Evolutionary conservation across 768 basidiomycete genomes (phyloP).

Genomic region (Suillus weaverae): DNA sequence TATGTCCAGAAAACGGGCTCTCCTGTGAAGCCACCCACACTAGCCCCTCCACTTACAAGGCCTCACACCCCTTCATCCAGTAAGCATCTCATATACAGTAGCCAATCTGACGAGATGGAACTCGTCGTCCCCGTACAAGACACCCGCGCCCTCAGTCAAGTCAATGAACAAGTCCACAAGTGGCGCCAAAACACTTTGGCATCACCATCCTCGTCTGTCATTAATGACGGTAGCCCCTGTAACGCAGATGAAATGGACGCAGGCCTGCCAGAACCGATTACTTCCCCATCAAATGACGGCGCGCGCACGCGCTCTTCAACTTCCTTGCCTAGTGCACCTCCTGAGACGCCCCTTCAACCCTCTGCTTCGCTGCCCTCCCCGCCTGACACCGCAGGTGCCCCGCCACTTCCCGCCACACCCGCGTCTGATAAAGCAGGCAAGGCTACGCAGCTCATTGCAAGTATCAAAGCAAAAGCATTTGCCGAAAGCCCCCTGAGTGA

Average conservation of each 20-base stretch:
- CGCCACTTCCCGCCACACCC: slow-evolving; percentile 31
- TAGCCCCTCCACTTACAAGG: slow-evolving; percentile 30
- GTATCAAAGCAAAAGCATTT: slow-evolving; percentile 63
- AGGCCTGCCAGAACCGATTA: not conserved
- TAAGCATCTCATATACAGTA: slow-evolving; percentile 53
- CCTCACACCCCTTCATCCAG: slow-evolving; percentile 16
- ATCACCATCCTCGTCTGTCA: slow-evolving; percentile 17
- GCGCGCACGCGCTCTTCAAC: slow-evolving; percentile 10
- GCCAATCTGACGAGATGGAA: slow-evolving; percentile 68
- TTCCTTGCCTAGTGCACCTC: slow-evolving; percentile 11
- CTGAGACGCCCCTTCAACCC: slow-evolving; percentile 16
- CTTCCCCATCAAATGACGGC: slow-evolving; percentile 11
- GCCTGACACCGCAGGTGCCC: slow-evolving; percentile 20
- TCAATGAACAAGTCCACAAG: slow-evolving; percentile 40
- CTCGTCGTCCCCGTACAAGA: slow-evolving; percentile 35
- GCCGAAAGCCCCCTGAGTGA: slow-evolving; percentile 49
- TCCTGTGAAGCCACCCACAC: slow-evolving; percentile 35
- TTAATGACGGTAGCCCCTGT: slow-evolving; percentile 6
- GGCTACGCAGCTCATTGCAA: slow-evolving; percentile 58
- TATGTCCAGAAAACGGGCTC: slow-evolving; percentile 14
- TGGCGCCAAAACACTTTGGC: slow-evolving; percentile 41
- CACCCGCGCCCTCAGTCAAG: slow-evolving; percentile 27
- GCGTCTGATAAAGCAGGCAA: slow-evolving; percentile 39
- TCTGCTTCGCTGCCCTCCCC: slow-evolving; percentile 23
- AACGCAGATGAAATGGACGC: not conserved